Base-by-base conservation (phyloP, 2,329 filamentous ascomycete species). In the Dothistroma pini region DNA sequence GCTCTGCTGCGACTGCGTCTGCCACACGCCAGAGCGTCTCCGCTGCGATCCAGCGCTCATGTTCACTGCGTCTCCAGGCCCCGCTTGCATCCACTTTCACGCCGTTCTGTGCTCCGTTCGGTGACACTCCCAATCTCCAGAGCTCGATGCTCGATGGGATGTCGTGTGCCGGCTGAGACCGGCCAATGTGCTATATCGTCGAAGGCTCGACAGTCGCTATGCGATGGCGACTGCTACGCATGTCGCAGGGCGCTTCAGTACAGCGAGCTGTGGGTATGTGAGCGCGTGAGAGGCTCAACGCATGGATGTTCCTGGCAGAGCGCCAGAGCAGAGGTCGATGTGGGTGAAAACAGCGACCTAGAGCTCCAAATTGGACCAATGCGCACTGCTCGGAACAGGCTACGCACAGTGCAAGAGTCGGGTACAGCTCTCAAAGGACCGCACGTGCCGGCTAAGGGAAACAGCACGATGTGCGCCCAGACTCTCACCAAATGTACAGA, bases 21-120 rank as follows among this genome's bases (percentile, higher is more conserved):
- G 58, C 63, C 64, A 68, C 55, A 65, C 62, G 59, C 63, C 65
- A 32, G 64, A 66, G 52, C 66, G 66, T 21, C 66, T 57, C 31
- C 66, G 60, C 31, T 61, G 56, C 10, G 62, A 63, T 44, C 63
- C 62, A 50, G 60, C 58, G 49, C 62, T 62, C 64, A 66, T 66
- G 14, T 44, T 19, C n/a, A 14, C 31, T 41, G 31, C 22, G 47
- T 54, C 32, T 51, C 19, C 29, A 22, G 10, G 34, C 54, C 38
- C 22, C 38, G 21, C 38, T 44, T 25, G 22, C 38, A 47, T 49
- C 54, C 54, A 21, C 44, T 47, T 3, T 34, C 51, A n/a, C 51
- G 29, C 25, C 22, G 25, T 49, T 25, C 38, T 14, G 54, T 19
- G 38, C 54, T 56, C 54, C 25, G 54, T 29, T 19, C 11, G 53